Evolutionary conservation across 306 rosid genomes (phyloP).

Genomic region (Citrullus amarus): DNA sequence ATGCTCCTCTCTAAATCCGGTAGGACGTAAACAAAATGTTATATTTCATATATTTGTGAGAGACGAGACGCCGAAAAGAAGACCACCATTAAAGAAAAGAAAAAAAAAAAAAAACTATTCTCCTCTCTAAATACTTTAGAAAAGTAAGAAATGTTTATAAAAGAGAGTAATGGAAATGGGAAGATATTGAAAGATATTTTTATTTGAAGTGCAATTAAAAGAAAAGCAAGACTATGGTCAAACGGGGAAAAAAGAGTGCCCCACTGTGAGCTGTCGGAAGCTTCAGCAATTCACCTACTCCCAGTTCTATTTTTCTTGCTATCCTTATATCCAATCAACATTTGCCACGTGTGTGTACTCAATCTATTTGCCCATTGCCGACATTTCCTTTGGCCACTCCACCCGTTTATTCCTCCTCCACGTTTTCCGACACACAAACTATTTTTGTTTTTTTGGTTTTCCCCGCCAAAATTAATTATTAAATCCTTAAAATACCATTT

Average conservation of each 20-base stretch:
- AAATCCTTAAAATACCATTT: too few relatives aligned
- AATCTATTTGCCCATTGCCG: background rate
- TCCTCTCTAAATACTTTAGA: too few relatives aligned
- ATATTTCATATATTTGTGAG: too few relatives aligned
- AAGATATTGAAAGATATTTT: background rate
- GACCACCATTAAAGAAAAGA: too few relatives aligned
- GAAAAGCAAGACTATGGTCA: background rate
- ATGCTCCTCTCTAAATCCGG: too few relatives aligned
- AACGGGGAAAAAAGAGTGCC: background rate
- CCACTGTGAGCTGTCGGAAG: background rate
- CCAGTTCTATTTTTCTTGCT: background rate
- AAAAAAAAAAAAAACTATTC: too few relatives aligned
- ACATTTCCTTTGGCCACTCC: constrained; percentile 7
- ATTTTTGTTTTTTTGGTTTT: too few relatives aligned
- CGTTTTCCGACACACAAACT: background rate
- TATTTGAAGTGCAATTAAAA: background rate
- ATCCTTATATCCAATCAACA: background rate
- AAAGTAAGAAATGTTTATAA: too few relatives aligned
- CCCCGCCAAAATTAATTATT: background rate
- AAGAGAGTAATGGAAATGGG: background rate
- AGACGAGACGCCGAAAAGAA: too few relatives aligned
- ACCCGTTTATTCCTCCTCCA: background rate
- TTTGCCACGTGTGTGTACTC: background rate
- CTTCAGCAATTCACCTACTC: background rate
- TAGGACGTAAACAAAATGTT: too few relatives aligned